A percentile compares a stretch with the other conserved stretches of the same genome.
Evolutionary conservation across 257 asterid genomes (phyloP).

Genomic region (Henckelia pumila): DNA sequence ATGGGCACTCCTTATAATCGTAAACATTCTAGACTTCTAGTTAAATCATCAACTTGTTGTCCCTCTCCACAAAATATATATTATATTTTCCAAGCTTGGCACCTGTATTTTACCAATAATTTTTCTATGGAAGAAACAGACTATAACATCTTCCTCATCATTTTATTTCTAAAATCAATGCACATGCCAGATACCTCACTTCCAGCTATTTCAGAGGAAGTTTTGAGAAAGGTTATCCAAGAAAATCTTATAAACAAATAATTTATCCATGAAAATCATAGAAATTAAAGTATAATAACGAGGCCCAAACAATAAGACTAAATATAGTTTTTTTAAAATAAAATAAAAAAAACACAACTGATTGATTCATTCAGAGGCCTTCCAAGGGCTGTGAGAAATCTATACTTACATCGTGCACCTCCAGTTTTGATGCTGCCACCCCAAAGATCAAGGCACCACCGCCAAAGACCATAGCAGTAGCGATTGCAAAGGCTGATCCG

Average conservation of each 20-base stretch:
- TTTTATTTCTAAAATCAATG: not conserved
- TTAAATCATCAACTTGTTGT: too few relatives aligned
- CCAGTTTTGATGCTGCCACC: slow-evolving; percentile 58
- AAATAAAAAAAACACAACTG: not conserved
- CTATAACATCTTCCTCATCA: not conserved
- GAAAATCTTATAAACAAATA: too few relatives aligned
- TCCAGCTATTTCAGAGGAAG: slow-evolving; percentile 1
- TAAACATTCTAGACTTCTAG: too few relatives aligned
- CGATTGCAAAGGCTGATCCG: slow-evolving; percentile 81
- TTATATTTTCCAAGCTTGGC: too few relatives aligned
- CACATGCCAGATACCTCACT: not conserved
- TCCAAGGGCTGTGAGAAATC: not conserved
- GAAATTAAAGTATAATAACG: too few relatives aligned
- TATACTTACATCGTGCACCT: slow-evolving; percentile 59
- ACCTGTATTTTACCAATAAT: too few relatives aligned
- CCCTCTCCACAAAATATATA: too few relatives aligned
- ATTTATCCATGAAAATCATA: too few relatives aligned
- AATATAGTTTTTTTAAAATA: too few relatives aligned
- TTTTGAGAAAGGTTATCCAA: not conserved
- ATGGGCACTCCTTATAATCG: too few relatives aligned
- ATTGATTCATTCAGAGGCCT: not conserved
- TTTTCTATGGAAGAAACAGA: not conserved
- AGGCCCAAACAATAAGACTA: too few relatives aligned
- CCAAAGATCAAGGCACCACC: slow-evolving; percentile 58
- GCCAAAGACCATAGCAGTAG: slow-evolving; percentile 77